Evolutionary conservation across 805 yeast species (phyloP).

Genomic region (Saturnispora halmiae): DNA sequence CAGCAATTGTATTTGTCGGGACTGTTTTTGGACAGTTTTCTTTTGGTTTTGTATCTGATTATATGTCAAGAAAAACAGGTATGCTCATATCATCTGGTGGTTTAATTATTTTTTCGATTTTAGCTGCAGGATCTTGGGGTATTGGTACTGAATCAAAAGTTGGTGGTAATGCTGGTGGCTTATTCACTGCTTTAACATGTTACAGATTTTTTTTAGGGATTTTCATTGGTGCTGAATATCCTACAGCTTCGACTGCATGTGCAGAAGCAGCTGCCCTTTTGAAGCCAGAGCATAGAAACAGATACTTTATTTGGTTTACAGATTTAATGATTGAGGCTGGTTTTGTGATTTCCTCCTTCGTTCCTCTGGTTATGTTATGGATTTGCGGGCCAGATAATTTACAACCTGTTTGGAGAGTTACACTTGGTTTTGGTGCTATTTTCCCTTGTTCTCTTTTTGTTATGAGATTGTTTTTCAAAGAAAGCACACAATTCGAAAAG

Average conservation of each 20-base stretch:
- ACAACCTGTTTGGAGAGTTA: slow-evolving; percentile 83
- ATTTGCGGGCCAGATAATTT: slow-evolving; percentile 65
- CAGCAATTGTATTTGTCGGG: slow-evolving; percentile 87
- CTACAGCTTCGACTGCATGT: slow-evolving; percentile 87
- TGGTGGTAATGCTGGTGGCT: slow-evolving; percentile 55
- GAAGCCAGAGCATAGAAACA: slow-evolving; percentile 76
- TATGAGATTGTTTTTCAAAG: slow-evolving; percentile 66
- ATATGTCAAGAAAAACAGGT: slow-evolving; percentile 69
- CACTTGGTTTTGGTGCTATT: slow-evolving; percentile 83
- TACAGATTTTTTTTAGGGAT: slow-evolving; percentile 83
- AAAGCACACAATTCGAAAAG: slow-evolving; percentile 62
- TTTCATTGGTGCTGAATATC: slow-evolving; percentile 93
- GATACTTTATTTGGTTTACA: slow-evolving; percentile 86
- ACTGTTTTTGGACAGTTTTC: slow-evolving; percentile 77
- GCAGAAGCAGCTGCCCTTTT: slow-evolving; percentile 79
- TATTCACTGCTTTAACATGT: slow-evolving; percentile 75
- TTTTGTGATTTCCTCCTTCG: slow-evolving; percentile 74
- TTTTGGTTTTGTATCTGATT: slow-evolving; percentile 78
- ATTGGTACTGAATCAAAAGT: slow-evolving; percentile 31
- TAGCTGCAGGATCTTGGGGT: slow-evolving; percentile 88
- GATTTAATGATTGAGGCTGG: slow-evolving; percentile 83
- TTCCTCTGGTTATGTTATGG: slow-evolving; percentile 79
- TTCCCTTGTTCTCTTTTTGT: slow-evolving; percentile 74
- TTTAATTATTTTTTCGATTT: slow-evolving; percentile 66
- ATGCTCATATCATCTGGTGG: slow-evolving; percentile 73